Conservation (phyloP, 352 stramenopile species). For the Phytophthora macrochlamydospora region DNA sequence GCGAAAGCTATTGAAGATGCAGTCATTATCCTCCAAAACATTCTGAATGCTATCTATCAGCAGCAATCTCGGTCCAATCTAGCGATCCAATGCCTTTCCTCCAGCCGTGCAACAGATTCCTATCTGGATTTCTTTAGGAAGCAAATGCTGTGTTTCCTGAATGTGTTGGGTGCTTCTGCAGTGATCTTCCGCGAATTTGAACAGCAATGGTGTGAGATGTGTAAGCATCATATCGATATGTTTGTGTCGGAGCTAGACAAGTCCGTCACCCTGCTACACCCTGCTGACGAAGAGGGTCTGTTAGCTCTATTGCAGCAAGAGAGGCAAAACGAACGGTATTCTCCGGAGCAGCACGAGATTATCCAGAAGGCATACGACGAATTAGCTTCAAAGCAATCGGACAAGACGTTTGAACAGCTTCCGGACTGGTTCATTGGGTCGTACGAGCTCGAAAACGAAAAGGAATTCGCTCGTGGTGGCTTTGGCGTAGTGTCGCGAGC, state of each 20-base stretch:
- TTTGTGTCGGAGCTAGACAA: constrained; percentile 6
- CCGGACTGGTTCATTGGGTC: constrained; percentile 9
- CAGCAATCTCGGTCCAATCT: background rate
- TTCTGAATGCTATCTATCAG: background rate
- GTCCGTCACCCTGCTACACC: background rate
- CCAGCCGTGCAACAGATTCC: background rate
- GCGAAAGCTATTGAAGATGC: too few species aligned
- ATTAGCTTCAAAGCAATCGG: background rate
- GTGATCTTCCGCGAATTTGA: background rate
- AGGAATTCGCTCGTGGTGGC: background rate
- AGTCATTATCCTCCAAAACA: too few species aligned
- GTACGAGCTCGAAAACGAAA: constrained; percentile 7
- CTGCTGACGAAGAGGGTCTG: background rate
- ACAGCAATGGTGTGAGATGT: background rate
- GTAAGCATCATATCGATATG: background rate
- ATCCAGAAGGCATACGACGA: constrained; percentile 3
- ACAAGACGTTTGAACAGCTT: background rate
- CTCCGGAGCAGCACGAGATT: background rate
- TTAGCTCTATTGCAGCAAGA: background rate
- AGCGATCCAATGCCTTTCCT: background rate
- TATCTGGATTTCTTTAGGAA: constrained; percentile 10
- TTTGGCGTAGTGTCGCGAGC: constrained; percentile 8
- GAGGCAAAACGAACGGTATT: background rate
- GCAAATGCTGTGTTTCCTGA: background rate
- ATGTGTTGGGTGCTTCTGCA: background rate